These are phyloP conservation scores for Plenodomus biglobosus DNA, from an alignment of 2,329 filamentous ascomycete species.

Conservation along the genomic window DNA sequence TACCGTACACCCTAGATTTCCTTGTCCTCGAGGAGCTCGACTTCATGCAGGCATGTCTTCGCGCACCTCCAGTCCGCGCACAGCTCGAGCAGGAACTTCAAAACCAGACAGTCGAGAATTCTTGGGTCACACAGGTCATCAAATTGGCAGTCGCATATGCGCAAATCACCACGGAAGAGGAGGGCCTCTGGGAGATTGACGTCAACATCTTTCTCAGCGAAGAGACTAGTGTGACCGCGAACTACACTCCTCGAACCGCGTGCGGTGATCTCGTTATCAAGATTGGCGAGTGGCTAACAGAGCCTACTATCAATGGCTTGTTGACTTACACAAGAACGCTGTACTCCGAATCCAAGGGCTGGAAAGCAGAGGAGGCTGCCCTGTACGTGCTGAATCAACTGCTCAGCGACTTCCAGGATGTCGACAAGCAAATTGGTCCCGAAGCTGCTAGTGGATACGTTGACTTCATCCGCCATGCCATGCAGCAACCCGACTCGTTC, in stretches of 20 bases:
- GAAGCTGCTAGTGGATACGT: constrained; percentile 74
- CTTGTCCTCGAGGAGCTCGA: constrained; percentile 92
- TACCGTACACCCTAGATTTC: constrained; percentile 95
- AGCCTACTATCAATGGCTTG: constrained; percentile 74
- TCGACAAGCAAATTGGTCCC: constrained; percentile 68
- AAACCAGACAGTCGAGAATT: constrained; percentile 54
- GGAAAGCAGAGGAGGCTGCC: constrained; percentile 74
- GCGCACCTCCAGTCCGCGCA: constrained; percentile 82
- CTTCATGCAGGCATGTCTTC: constrained; percentile 87
- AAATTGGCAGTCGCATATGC: constrained; percentile 82
- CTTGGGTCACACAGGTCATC: constrained; percentile 88
- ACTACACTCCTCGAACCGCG: constrained; percentile 92
- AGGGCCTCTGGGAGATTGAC: constrained; percentile 95
- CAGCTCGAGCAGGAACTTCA: constrained; percentile 82
- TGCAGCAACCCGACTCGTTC: constrained; percentile 71
- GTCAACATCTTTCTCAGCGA: constrained; percentile 94
- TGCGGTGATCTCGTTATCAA: constrained; percentile 92
- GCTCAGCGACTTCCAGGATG: constrained; percentile 78
- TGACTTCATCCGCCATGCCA: constrained; percentile 76
- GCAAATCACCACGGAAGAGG: constrained; percentile 88
- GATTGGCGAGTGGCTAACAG: constrained; percentile 83
- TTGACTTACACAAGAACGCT: constrained; percentile 74
- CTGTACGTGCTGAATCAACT: constrained; percentile 85
- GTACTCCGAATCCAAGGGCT: constrained; percentile 60
- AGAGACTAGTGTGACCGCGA: constrained; percentile 90